Percentiles rank a stretch among this genome's conserved stretches.
These are phyloP conservation scores for Fusarium sp. DNA, from an alignment of 2,329 filamentous ascomycete genomes.

Conservation along the genomic window DNA sequence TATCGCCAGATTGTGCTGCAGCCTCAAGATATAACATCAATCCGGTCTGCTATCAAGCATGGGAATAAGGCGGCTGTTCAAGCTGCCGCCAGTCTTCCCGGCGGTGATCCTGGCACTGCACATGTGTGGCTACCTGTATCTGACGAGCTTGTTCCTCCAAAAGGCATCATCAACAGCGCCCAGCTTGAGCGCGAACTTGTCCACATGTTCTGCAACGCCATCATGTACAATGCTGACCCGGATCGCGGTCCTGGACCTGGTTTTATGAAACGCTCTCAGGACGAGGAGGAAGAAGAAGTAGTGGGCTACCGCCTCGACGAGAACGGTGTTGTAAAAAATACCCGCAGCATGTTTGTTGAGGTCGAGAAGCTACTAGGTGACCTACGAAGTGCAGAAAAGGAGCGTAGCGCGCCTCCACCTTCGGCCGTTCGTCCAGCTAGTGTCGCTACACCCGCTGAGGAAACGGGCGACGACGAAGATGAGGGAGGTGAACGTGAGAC, in stretches of 20 bases:
- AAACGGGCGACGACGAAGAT: constrained; percentile 63
- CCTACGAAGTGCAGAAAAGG: constrained; percentile 79
- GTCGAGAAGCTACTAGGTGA: constrained; percentile 83
- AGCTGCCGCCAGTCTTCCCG: constrained; percentile 70
- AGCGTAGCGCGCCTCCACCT: constrained; percentile 54
- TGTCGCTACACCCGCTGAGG: constrained; percentile 57
- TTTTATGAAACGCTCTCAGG: constrained; percentile 63
- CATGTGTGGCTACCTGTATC: constrained; percentile 75
- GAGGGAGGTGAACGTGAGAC: constrained; percentile 58
- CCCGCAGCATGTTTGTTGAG: constrained; percentile 88
- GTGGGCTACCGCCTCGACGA: constrained; percentile 78
- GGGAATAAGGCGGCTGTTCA: constrained; percentile 74
- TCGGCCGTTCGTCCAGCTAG: constrained; percentile 52
- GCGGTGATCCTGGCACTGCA: constrained; percentile 66
- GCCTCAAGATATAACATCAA: constrained; percentile 81
- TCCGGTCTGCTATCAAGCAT: constrained; percentile 79
- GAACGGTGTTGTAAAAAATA: constrained; percentile 88
- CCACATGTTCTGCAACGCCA: constrained; percentile 96
- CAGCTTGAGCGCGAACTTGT: constrained; percentile 94
- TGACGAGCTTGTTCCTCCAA: constrained; percentile 84
- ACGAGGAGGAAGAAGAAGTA: constrained; percentile 59
- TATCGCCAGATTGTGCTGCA: constrained; percentile 80
- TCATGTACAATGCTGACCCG: constrained; percentile 96
- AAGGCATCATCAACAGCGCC: constrained; percentile 90
- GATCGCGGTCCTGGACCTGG: constrained; percentile 74